Base-by-base conservation (phyloP, 2,329 filamentous ascomycete species). In the Ceratocystis ficicola region DNA sequence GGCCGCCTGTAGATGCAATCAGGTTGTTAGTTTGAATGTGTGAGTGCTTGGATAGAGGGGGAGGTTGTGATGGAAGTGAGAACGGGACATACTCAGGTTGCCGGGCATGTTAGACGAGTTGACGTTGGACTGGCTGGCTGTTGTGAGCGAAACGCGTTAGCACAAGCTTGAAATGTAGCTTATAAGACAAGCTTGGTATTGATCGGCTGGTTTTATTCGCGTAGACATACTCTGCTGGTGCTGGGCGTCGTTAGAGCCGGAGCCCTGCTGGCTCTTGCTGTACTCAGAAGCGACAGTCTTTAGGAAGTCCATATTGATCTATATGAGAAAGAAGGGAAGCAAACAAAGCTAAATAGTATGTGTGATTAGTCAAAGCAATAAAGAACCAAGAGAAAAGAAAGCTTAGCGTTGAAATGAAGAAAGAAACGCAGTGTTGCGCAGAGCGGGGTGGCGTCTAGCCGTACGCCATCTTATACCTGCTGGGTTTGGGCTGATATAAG, bases 261-360 rank as follows among this genome's bases (percentile, higher is more conserved):
- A 64, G 44, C 41, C 61, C n/a, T 64, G 62, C 36, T 67, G 63
- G 44, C 60, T 60, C 59, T 67, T 67, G 46, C 44, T 41, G 57
- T 67, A 67, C 22, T 67, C 66, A 12, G 64, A 52, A n/a, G 66
- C 66, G 59, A 62, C 66, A 41, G 28, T 67, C 63, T 67, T 67
- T 46, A 67, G 57, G 36, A 65, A 67, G 32, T 67, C 66, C 66
- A 67, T 67, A 28, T 28, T 65, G 41, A 22, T 30, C 8, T 12
- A 17, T 44, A n/a, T 28, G 41, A 22, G 17, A 22, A 57, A 25
- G 15, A 41, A 7, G 30, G 20, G 12, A 25, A 25, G 44, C 15
- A 15, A 44, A 57, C 46, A 20, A 20, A 48, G 8, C 41, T 62
- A 32, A 15, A 46, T n/a, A 36, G 41, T 28, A 22, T 2, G 20